Percentiles rank a stretch among this genome's conserved stretches.
These are phyloP conservation scores for Coemansia sp. DNA, from an alignment of 192 early-diverging fungal genomes.

Conservation along the genomic window DNA sequence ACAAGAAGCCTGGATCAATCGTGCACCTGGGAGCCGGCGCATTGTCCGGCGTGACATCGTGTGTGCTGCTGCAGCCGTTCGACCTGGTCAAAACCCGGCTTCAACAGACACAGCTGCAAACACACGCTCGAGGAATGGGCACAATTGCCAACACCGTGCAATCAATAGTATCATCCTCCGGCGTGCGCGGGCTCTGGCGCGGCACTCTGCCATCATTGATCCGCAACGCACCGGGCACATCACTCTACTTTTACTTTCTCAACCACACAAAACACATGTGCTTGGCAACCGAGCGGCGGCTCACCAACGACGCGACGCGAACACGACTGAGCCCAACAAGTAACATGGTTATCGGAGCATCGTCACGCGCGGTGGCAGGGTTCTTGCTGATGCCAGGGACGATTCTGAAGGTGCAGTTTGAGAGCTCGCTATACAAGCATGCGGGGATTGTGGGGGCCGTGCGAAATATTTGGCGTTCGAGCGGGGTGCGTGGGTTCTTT, in stretches of 20 bases:
- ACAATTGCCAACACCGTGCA: constrained; percentile 54
- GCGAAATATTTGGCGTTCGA: constrained; percentile 63
- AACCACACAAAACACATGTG: constrained; percentile 42
- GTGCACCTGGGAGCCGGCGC: constrained; percentile 77
- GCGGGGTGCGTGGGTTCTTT: constrained; percentile 81
- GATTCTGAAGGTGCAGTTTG: constrained; percentile 87
- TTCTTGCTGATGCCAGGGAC: constrained; percentile 93
- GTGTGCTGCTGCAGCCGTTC: constrained; percentile 82
- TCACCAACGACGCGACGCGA: constrained; percentile 13
- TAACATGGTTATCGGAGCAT: constrained; percentile 70
- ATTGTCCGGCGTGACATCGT: constrained; percentile 72
- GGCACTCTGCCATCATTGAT: constrained; percentile 49
- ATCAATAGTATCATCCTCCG: constrained; percentile 58
- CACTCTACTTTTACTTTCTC: constrained; percentile 62
- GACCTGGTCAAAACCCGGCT: constrained; percentile 83
- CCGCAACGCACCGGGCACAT: constrained; percentile 55
- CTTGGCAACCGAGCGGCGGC: constrained; percentile 20
- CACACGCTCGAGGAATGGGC: neutral
- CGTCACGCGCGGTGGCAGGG: constrained; percentile 72
- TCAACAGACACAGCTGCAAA: constrained; percentile 58
- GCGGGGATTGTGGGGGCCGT: constrained; percentile 67
- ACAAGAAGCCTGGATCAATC: constrained; percentile 42
- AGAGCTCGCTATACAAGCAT: constrained; percentile 87
- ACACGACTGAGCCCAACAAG: constrained; percentile 57
- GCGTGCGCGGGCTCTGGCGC: constrained; percentile 53